Percentiles rank a stretch among this genome's conserved stretches.
Evolutionary conservation across 2,329 filamentous ascomycete genomes (phyloP).

Genomic region (Penicillium sp.): DNA sequence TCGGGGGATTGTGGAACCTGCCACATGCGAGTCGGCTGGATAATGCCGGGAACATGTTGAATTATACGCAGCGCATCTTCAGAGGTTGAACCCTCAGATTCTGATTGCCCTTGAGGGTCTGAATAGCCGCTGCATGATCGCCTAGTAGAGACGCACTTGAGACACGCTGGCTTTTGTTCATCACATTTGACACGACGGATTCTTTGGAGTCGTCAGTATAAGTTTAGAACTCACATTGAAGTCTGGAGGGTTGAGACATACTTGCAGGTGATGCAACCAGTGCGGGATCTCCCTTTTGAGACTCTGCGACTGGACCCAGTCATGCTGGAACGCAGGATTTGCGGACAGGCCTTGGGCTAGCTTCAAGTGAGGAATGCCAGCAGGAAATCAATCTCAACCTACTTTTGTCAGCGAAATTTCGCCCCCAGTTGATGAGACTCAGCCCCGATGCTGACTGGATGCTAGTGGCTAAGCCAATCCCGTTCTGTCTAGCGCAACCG

Average conservation of each 20-base stretch:
- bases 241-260: constrained; percentile 35
- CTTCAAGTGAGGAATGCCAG: neutral
- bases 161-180: constrained; percentile 56
- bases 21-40: constrained; percentile 14
- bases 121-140: constrained; percentile 59
- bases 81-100: constrained; percentile 6
- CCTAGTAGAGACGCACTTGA: constrained; percentile 57
- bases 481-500: neutral
- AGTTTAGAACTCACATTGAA: neutral
- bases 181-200: constrained; percentile 61
- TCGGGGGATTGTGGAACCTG: constrained; percentile 18
- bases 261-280: constrained; percentile 59
- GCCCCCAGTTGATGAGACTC: neutral
- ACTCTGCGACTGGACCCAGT: constrained; percentile 5
- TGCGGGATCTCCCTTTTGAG: constrained; percentile 23
- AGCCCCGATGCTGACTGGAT: neutral
- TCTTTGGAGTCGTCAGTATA: constrained; percentile 33
- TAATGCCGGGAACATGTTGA: constrained; percentile 24
- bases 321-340: neutral
- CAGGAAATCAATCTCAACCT: neutral
- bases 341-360: neutral
- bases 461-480: neutral
- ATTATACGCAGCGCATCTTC: constrained; percentile 18
- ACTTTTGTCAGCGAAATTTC: constrained; percentile 1
- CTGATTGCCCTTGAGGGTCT: constrained; percentile 16